Percentiles rank a stretch among this genome's conserved stretches.
Evolutionary conservation across 129 eudicot genomes (phyloP).

Genomic region (Helianthus annuus): DNA sequence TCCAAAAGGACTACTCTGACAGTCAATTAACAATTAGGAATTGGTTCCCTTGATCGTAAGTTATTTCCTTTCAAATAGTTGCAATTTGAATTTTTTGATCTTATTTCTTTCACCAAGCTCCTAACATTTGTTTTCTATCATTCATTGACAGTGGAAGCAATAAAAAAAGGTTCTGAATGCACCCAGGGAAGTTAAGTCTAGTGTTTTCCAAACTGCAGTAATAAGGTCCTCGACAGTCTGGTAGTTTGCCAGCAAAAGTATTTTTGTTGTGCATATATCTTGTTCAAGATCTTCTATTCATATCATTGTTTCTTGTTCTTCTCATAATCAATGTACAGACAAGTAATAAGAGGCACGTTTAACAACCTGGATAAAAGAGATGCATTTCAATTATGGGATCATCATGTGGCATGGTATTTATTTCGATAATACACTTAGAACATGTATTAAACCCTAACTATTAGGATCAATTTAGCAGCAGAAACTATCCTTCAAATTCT

Average conservation of each 20-base stretch:
- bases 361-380: too few relatives aligned
- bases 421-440: too few relatives aligned
- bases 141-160: background rate
- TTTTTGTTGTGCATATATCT: background rate
- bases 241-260: too few relatives aligned
- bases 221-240: background rate
- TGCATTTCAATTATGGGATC: too few relatives aligned
- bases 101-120: background rate
- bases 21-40: slow-evolving; percentile 14
- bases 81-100: background rate
- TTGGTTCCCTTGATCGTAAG: slow-evolving; percentile 37
- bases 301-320: background rate
- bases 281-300: background rate
- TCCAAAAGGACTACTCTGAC: slow-evolving; percentile 18
- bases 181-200: too few relatives aligned
- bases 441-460: too few relatives aligned
- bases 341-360: too few relatives aligned
- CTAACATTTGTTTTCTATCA: background rate
- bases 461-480: too few relatives aligned
- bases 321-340: background rate
- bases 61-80: background rate
- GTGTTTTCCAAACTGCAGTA: background rate
- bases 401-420: too few relatives aligned
- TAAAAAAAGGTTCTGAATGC: background rate
- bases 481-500: too few relatives aligned